Evolutionary conservation across 306 rosid genomes (phyloP).

Genomic region (Elaeagnus macrophylla): DNA sequence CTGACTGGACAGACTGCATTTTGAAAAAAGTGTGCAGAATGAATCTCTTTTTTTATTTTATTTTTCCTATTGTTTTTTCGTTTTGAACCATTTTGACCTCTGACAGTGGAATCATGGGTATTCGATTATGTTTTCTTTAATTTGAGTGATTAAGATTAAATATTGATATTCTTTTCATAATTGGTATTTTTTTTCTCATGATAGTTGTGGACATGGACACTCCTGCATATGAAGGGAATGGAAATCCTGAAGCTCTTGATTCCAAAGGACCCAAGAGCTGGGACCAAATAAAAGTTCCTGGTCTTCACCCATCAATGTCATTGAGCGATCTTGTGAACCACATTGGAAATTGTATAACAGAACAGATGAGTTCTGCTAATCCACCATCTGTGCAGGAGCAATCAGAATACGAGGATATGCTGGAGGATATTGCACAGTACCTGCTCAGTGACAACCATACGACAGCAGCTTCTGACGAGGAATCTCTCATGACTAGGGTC

Average conservation of each 20-base stretch:
- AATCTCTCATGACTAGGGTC: slow-evolving; percentile 82
- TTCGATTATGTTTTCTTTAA: slow-evolving; percentile 4
- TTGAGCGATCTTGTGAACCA: slow-evolving; percentile 59
- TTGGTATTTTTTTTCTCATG: slow-evolving; percentile 14
- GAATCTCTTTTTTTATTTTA: too few relatives aligned
- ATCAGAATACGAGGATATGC: slow-evolving; percentile 43
- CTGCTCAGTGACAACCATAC: slow-evolving; percentile 63
- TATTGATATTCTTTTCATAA: neutral
- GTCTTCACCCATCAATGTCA: slow-evolving; percentile 58
- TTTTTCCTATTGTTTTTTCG: too few relatives aligned
- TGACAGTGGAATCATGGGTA: too few relatives aligned
- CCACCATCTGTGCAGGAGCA: slow-evolving; percentile 38
- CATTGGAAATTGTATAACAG: slow-evolving; percentile 55
- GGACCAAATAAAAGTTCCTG: slow-evolving; percentile 61
- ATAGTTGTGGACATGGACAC: slow-evolving; percentile 38
- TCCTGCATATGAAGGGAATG: slow-evolving; percentile 49
- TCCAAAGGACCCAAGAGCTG: slow-evolving; percentile 36
- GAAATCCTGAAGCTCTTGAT: slow-evolving; percentile 46
- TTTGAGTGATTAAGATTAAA: neutral
- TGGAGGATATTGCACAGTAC: slow-evolving; percentile 63
- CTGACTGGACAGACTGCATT: too few relatives aligned
- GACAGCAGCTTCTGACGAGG: slow-evolving; percentile 56
- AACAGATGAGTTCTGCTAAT: slow-evolving; percentile 51
- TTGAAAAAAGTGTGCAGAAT: too few relatives aligned
- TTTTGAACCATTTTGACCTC: too few relatives aligned